Evolutionary conservation across 1,139 yeast species (phyloP), one percentile per base, ranked within the genome.

Genomic region (Kodamaea ohmeri): DNA sequence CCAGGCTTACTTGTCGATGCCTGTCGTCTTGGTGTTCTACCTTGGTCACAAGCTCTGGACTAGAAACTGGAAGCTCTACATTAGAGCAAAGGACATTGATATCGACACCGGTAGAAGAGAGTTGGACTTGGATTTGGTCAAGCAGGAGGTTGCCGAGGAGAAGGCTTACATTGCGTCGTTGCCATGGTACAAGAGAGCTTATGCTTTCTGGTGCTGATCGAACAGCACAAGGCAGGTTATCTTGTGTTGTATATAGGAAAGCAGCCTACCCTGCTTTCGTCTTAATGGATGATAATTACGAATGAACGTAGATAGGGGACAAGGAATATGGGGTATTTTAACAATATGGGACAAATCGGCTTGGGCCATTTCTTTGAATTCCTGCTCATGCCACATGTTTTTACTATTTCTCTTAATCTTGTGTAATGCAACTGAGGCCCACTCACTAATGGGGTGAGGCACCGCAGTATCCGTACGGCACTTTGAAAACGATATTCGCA

Each of bases 91-190:
- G 38, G 63, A 68, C 40, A 67, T 78, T 47, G 84, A 80, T 50
- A 55, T 80, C 31, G 73, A 70, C 43, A 63, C 69, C 38, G 82
- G 81, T 35, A 68, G 81, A 56, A 69, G 80, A 48, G 73, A 75
- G 38, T 63, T 73, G 48, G 83, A 79, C 51, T 59, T 71, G 44
- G 83, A 76, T 38, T 60, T 65, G 43, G 53, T 78, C 41, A 65
- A 58, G 47, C 77, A 68, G 46, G 83, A 77, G 53, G 65, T 72
- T 36, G 66, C 61, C 30, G 78, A 71, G 53, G 78, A 76, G 48
- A 61, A 57, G 45, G 76, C 63, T 25, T 48, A 53, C 38, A 50
- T 62, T 47, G 56, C 53, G 20, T 51, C 55, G 50, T 51, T 64
- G 41, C 58, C 69, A 25, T 43, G 65, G 51, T 59, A 52, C 50